A percentile compares a stretch with the other conserved stretches of the same genome.
Conservation (phyloP, 106 monocot species). For the Narthecium ossifragum region DNA sequence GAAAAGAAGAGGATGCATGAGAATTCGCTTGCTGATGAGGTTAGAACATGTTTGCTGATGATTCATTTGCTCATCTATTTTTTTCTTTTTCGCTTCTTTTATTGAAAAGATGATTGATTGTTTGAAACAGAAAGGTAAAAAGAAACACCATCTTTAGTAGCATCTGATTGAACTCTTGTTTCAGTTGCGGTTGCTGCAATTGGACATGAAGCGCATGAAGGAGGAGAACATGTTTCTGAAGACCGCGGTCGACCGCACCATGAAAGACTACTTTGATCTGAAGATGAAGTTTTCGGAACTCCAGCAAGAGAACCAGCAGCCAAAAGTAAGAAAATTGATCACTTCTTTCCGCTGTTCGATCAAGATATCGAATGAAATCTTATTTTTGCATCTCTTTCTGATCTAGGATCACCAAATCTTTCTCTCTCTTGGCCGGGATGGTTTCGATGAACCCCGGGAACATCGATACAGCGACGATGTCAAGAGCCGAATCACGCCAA, state of each 20-base stretch:
- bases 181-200: conserved; percentile 34
- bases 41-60: neutral
- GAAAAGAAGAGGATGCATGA: conserved; percentile 5
- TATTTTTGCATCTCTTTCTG: neutral
- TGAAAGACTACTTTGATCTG: conserved; percentile 61
- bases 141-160: neutral
- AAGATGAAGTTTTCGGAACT: conserved; percentile 35
- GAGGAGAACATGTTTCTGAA: conserved; percentile 59
- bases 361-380: neutral
- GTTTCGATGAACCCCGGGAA: conserved; percentile 5
- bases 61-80: neutral
- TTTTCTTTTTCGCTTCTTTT: neutral
- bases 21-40: neutral
- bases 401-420: conserved; percentile 29
- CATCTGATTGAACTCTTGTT: neutral
- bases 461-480: neutral
- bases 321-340: neutral
- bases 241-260: conserved; percentile 29
- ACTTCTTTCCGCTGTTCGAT: neutral
- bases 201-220: conserved; percentile 50
- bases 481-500: neutral
- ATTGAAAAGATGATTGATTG: neutral
- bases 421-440: conserved; percentile 31
- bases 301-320: conserved; percentile 20
- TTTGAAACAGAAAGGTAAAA: neutral